Conservation (phyloP, 352 stramenopile species). For the Vaucheria bursata region DNA sequence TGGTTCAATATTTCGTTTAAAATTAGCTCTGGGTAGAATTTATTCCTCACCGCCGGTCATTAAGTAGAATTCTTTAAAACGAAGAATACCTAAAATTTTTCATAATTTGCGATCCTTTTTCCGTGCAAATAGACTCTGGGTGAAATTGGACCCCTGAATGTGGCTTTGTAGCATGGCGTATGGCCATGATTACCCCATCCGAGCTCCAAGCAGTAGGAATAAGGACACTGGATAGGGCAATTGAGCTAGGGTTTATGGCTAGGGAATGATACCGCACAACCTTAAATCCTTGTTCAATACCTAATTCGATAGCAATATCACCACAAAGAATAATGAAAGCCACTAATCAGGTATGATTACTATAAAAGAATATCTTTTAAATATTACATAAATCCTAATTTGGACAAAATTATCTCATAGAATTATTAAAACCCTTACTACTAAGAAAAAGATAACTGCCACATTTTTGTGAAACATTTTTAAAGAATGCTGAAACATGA, state of each 20-base stretch:
- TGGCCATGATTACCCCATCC: constrained; percentile 73
- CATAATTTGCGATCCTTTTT: constrained; percentile 69
- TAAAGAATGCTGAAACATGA: too few relatives aligned
- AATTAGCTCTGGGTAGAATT: too few relatives aligned
- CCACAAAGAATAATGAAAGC: too few relatives aligned
- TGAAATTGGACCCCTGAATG: constrained; percentile 95
- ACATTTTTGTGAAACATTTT: too few relatives aligned
- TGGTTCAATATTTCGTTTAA: too few relatives aligned
- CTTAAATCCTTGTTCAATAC: constrained; percentile 62
- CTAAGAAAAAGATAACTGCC: too few relatives aligned
- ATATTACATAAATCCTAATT: too few relatives aligned
- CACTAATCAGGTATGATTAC: too few relatives aligned
- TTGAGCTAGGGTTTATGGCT: constrained; percentile 60
- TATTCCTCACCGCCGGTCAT: not conserved
- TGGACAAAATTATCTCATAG: too few relatives aligned
- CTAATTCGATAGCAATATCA: constrained; percentile 55
- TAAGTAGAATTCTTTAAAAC: not conserved
- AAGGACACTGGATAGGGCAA: constrained; percentile 41
- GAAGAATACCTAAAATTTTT: constrained; percentile 63
- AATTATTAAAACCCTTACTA: too few relatives aligned
- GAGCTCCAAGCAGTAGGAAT: constrained; percentile 57
- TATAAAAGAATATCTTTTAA: too few relatives aligned
- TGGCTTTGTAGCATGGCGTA: constrained; percentile 66
- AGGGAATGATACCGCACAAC: constrained; percentile 95
- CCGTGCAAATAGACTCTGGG: constrained; percentile 82